phyloP scores from a whole-genome alignment of 306 rosid genomes.

The Gastrolobium villosum region DNA sequence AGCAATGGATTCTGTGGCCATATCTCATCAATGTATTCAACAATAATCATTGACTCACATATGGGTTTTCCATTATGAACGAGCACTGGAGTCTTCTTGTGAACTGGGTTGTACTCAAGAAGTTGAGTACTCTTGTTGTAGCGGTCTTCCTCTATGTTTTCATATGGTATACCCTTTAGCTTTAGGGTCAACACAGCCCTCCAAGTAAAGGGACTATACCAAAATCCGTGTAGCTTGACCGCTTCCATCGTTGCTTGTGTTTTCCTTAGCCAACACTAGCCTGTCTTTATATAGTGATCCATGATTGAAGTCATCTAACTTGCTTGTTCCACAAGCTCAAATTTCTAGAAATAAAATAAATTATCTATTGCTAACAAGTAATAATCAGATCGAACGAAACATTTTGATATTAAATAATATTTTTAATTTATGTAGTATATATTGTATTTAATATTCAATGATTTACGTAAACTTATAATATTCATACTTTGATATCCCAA shows the following conservation, averaged over 20 bases:
- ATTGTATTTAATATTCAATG: no score
- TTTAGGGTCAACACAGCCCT: constrained; percentile 64
- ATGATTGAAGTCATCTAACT: neutral
- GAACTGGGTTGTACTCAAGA: constrained; percentile 58
- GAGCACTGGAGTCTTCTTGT: constrained; percentile 63
- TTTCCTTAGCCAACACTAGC: neutral
- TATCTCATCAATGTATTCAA: constrained; percentile 61
- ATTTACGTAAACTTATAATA: no score
- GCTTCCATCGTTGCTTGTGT: constrained; percentile 35
- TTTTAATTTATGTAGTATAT: no score
- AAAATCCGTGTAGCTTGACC: constrained; percentile 59
- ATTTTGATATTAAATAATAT: no score
- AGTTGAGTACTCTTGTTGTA: constrained; percentile 57
- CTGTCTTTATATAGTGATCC: neutral
- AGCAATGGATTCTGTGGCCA: constrained; percentile 62
- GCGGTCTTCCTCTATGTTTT: constrained; percentile 65
- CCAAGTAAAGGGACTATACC: constrained; percentile 61
- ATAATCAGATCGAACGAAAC: neutral
- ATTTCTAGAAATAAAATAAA: neutral
- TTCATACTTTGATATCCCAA: no score
- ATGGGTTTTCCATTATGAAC: constrained; percentile 66
- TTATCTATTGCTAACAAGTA: neutral
- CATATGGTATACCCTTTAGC: constrained; percentile 61
- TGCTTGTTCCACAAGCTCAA: constrained; percentile 8
- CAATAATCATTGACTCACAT: constrained; percentile 61